Conservation (phyloP, 306 rosid species). For the Castanea crenata region DNA sequence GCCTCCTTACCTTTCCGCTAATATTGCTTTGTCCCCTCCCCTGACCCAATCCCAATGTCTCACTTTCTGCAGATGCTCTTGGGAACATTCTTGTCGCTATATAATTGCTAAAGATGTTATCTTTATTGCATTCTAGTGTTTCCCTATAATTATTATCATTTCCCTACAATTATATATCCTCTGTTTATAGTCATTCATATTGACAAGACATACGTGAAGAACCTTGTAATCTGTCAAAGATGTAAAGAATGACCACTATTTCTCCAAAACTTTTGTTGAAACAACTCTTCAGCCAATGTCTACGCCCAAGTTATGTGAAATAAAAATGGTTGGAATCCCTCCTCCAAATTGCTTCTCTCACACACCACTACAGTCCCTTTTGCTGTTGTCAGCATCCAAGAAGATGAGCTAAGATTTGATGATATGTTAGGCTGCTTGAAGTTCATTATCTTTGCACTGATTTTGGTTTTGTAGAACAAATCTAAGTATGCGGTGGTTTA, state of each 20-base stretch:
- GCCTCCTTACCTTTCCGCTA: slow-evolving; percentile 20
- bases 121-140: neutral
- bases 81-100: slow-evolving; percentile 6
- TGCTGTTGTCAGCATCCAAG: slow-evolving; percentile 9
- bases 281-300: neutral
- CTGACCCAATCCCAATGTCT: slow-evolving; percentile 35
- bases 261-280: neutral
- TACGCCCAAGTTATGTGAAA: slow-evolving; percentile 8
- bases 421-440: slow-evolving; percentile 9
- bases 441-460: neutral
- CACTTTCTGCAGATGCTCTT: slow-evolving; percentile 26
- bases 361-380: neutral
- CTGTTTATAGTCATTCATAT: slow-evolving; percentile 1
- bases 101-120: slow-evolving; percentile 10
- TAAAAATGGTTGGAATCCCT: slow-evolving; percentile 14
- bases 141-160: neutral
- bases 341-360: slow-evolving; percentile 14
- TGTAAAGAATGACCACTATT: slow-evolving; percentile 30
- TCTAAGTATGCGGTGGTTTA: neutral
- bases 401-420: slow-evolving; percentile 4
- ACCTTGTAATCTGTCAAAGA: slow-evolving; percentile 15
- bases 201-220: slow-evolving; percentile 12
- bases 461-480: neutral
- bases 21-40: slow-evolving; percentile 2
- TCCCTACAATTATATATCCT: slow-evolving; percentile 13